Evolutionary conservation across 148 eudicot genomes (phyloP), one percentile per base, ranked within the genome.

Genomic region (Bassia scoparia): DNA sequence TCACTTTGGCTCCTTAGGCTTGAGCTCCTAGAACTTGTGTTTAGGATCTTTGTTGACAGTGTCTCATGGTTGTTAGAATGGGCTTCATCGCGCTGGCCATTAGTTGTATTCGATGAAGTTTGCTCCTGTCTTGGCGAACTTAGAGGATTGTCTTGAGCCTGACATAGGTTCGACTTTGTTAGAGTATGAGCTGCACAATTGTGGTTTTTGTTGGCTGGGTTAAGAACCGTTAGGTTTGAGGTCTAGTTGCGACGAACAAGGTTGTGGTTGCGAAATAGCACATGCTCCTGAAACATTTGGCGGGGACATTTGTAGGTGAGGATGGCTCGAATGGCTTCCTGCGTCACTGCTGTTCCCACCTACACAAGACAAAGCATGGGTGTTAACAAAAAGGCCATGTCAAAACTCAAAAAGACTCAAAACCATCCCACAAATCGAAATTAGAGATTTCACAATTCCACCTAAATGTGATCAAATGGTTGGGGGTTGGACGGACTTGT

Each of bases 321-420:
- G 67, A 44, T 80, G 74, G 64, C 83, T 76, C 10, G 87, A 87
- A 70, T 77, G 81, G 70, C 86, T 87, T 74, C 82, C 79, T 9
- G 79, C 71, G 38, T 86, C 86, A 64, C 79, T 80, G 46, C 81
- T 83, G 30, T 68, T 79, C 49, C 80, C 77, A 61, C 85, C 87
- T 78, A 58, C 56, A 76, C 29, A 59, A 13, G 27, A 56, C 48
- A 54, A 44, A 43, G n/a, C 53, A 9, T 5, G 17, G 33, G 46
- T 33, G 66, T 59, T 44, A 59, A 9, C 27, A 38, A 43, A n/a
- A n/a, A n/a, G n/a, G n/a, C 33, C 0, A 44, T 23, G 26, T 33
- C 49, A 13, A 8, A 29, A 8, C 12, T 1, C 46, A 41, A n/a
- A n/a, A n/a, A 41, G 46, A 41, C 46, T 60, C 48, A n/a, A 63